These are phyloP conservation scores for Zygosaccharomyces bisporus DNA, from an alignment of 805 yeast species.

Conservation along the genomic window DNA sequence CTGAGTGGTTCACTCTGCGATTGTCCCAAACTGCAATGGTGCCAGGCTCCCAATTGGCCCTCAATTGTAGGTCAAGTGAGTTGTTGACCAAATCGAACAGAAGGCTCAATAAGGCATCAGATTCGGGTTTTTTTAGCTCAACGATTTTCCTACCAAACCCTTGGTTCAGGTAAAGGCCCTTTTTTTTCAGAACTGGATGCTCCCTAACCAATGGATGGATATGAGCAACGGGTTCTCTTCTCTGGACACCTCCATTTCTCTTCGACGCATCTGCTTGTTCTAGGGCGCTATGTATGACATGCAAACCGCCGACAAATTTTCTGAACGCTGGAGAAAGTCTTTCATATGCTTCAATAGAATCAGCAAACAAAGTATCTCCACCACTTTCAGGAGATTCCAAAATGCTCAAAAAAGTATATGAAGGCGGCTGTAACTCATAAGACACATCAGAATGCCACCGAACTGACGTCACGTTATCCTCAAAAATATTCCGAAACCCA, in stretches of 20 bases:
- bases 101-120: slow-evolving; percentile 55
- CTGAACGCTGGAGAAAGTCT: slow-evolving; percentile 65
- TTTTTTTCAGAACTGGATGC: slow-evolving; percentile 68
- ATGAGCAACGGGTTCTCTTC: slow-evolving; percentile 53
- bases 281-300: slow-evolving; percentile 65
- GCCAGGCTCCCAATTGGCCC: slow-evolving; percentile 68
- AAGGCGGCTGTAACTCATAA: slow-evolving; percentile 71
- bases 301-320: slow-evolving; percentile 54
- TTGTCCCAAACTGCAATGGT: slow-evolving; percentile 79
- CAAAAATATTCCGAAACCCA: slow-evolving; percentile 32
- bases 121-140: slow-evolving; percentile 71
- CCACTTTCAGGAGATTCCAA: slow-evolving; percentile 61
- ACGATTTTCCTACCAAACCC: slow-evolving; percentile 63
- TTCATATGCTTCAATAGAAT: slow-evolving; percentile 64
- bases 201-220: slow-evolving; percentile 68
- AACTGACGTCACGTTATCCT: slow-evolving; percentile 22
- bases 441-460: slow-evolving; percentile 74
- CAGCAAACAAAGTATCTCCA: slow-evolving; percentile 80
- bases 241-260: slow-evolving; percentile 59
- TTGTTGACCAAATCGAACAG: slow-evolving; percentile 51
- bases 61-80: slow-evolving; percentile 59
- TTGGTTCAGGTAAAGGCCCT: slow-evolving; percentile 53
- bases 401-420: slow-evolving; percentile 61
- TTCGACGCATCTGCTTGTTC: slow-evolving; percentile 63
- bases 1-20: slow-evolving; percentile 65